Evolutionary conservation across 257 asterid species (phyloP).

Genomic region (Jacaranda mimosifolia): DNA sequence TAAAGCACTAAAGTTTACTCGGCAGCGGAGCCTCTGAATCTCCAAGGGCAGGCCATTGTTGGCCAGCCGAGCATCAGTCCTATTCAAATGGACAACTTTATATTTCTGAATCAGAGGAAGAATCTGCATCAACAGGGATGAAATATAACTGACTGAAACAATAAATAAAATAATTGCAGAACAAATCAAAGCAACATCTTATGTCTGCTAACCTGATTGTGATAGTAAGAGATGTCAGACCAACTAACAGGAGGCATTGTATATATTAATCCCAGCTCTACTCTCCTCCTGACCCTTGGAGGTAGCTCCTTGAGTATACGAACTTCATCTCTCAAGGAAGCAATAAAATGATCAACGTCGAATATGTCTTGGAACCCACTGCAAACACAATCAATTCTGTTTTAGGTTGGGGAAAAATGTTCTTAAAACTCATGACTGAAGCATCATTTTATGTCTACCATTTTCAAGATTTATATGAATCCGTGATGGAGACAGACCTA

Average conservation of each 20-base stretch:
- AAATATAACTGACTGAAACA: not conserved
- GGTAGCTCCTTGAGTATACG: slow-evolving; percentile 75
- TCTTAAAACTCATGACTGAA: slow-evolving; percentile 9
- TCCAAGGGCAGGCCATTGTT: slow-evolving; percentile 67
- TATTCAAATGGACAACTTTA: slow-evolving; percentile 75
- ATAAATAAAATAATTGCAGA: not conserved
- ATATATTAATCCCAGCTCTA: slow-evolving; percentile 60
- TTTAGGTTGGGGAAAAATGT: not conserved
- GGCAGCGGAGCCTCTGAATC: slow-evolving; percentile 71
- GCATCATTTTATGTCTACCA: not conserved
- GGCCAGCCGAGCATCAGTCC: slow-evolving; percentile 73
- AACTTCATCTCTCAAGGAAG: slow-evolving; percentile 77
- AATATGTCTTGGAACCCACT: slow-evolving; percentile 74
- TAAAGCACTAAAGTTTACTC: slow-evolving; percentile 66
- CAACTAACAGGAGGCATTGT: slow-evolving; percentile 76
- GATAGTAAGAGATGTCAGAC: slow-evolving; percentile 77
- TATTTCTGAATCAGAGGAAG: slow-evolving; percentile 68
- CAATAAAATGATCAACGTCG: slow-evolving; percentile 72
- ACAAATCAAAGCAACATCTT: not conserved
- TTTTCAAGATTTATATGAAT: not conserved
- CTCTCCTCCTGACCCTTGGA: slow-evolving; percentile 67
- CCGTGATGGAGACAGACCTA: slow-evolving; percentile 46
- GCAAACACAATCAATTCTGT: slow-evolving; percentile 31
- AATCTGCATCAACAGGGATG: slow-evolving; percentile 48
- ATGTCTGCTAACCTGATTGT: slow-evolving; percentile 56